Evolutionary conservation across 257 asterid species (phyloP).

Genomic region (Solanum pennellii): DNA sequence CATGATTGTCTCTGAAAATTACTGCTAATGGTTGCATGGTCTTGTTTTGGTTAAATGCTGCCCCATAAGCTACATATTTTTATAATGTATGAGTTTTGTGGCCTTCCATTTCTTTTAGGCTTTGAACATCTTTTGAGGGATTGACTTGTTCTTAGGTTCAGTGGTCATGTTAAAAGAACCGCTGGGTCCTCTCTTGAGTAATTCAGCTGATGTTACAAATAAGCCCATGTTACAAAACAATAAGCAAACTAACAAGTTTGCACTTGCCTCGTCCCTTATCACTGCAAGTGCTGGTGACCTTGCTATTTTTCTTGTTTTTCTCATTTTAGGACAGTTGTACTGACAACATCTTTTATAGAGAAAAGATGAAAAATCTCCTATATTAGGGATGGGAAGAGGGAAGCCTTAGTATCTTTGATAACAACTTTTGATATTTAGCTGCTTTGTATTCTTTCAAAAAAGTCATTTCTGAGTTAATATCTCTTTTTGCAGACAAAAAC

Average conservation of each 20-base stretch:
- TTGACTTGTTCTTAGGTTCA: background rate
- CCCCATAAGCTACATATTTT: background rate
- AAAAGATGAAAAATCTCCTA: background rate
- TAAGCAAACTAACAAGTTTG: background rate
- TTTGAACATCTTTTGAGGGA: background rate
- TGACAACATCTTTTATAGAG: background rate
- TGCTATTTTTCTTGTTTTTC: background rate
- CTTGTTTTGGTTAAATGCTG: background rate
- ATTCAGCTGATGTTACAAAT: background rate
- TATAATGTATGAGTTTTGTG: background rate
- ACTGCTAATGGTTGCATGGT: background rate
- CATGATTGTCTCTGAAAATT: background rate
- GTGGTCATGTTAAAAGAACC: background rate
- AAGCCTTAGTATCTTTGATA: background rate
- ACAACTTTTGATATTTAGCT: background rate
- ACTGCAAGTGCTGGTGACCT: background rate
- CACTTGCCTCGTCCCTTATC: background rate
- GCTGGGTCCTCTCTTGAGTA: background rate
- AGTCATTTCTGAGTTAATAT: background rate
- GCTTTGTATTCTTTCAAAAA: background rate
- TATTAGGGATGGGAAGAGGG: background rate
- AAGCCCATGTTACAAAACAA: background rate
- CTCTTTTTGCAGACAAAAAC: slow-evolving; percentile 57
- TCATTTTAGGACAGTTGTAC: background rate
- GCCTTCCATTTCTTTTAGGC: background rate